Percentiles rank a stretch among this genome's conserved stretches.
Evolutionary conservation across 768 basidiomycete species (phyloP).

Genomic region (Rossbeevera mucosa): DNA sequence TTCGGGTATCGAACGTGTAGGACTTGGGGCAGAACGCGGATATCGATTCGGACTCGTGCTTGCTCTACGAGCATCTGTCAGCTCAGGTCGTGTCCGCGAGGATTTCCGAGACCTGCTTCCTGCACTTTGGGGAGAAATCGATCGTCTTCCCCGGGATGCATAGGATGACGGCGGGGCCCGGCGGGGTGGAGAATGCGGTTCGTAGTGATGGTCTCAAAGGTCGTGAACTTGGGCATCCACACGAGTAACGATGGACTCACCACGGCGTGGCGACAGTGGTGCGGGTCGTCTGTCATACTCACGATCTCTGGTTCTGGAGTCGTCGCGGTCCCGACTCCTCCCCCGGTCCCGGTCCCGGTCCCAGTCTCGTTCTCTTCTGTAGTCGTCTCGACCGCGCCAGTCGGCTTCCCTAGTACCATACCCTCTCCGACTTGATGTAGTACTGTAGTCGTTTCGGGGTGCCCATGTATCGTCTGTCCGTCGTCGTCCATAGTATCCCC

Average conservation of each 20-base stretch:
- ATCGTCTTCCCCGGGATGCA: conserved; percentile 20
- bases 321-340: conserved; percentile 23
- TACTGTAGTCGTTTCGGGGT: conserved; percentile 14
- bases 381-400: conserved; percentile 21
- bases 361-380: conserved; percentile 18
- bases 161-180: conserved; percentile 10
- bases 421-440: conserved; percentile 8
- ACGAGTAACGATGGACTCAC: conserved; percentile 10
- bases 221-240: not conserved
- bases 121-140: conserved; percentile 17
- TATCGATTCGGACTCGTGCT: conserved; percentile 14
- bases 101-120: conserved; percentile 23
- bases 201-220: conserved; percentile 14
- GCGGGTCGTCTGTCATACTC: conserved; percentile 18
- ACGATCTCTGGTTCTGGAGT: conserved; percentile 15
- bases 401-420: conserved; percentile 15
- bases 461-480: conserved; percentile 15
- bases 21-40: conserved; percentile 9
- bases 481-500: conserved; percentile 16
- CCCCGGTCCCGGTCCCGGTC: conserved; percentile 16
- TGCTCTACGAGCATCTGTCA: conserved; percentile 4
- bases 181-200: conserved; percentile 9
- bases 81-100: conserved; percentile 16
- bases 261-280: conserved; percentile 24
- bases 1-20: conserved; percentile 5